phyloP scores from a whole-genome alignment of 2,329 filamentous ascomycete species.

The Fusarium albidum region DNA sequence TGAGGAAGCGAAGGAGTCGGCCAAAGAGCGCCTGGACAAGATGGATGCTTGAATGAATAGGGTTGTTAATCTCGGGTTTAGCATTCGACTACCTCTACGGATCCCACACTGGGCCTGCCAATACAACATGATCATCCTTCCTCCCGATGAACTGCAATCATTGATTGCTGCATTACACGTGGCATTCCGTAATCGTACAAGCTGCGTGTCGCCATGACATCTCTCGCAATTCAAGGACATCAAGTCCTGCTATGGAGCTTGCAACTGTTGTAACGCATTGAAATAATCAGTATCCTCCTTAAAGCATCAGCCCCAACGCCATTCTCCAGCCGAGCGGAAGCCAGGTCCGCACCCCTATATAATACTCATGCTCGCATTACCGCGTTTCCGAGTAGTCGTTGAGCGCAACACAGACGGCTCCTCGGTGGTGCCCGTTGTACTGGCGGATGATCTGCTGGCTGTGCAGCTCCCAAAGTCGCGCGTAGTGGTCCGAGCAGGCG shows the following conservation, averaged over 20 bases:
- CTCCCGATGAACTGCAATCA: too few relatives aligned
- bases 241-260: constrained; percentile 10
- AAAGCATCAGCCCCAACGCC: constrained; percentile 35
- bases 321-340: constrained; percentile 22
- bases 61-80: background rate
- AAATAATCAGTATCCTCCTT: constrained; percentile 12
- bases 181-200: background rate
- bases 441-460: constrained; percentile 91
- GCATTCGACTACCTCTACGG: background rate
- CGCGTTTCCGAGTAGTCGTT: constrained; percentile 80
- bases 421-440: constrained; percentile 93
- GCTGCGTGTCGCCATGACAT: background rate
- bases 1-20: constrained; percentile 63
- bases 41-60: constrained; percentile 23
- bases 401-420: constrained; percentile 89
- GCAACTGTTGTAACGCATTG: constrained; percentile 8
- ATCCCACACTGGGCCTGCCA: background rate
- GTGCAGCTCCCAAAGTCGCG: constrained; percentile 86
- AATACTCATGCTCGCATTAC: constrained; percentile 29
- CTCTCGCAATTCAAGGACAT: background rate
- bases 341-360: constrained; percentile 21
- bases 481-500: constrained; percentile 93
- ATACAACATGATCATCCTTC: too few relatives aligned
- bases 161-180: background rate
- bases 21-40: constrained; percentile 58